Evolutionary conservation across 2,329 filamentous ascomycete genomes (phyloP).

Genomic region (Hypoxylon sp.): DNA sequence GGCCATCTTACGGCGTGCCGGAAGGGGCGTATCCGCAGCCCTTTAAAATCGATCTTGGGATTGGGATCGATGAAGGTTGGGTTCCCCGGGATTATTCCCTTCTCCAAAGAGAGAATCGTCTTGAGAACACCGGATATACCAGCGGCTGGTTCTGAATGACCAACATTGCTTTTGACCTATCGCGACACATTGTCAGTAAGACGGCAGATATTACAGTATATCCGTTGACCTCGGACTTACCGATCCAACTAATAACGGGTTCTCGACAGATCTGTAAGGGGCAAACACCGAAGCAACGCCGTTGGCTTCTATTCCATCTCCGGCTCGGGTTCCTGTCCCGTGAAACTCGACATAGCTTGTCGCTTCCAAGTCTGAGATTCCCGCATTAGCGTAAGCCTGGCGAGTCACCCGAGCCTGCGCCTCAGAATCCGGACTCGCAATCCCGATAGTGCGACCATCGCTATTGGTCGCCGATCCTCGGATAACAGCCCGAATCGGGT

Average conservation of each 20-base stretch:
- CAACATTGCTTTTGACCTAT: constrained; percentile 34
- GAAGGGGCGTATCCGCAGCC: constrained; percentile 23
- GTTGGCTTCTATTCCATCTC: constrained; percentile 49
- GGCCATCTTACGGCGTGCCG: constrained; percentile 37
- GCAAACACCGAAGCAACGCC: constrained; percentile 44
- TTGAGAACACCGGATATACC: constrained; percentile 45
- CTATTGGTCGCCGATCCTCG: constrained; percentile 46
- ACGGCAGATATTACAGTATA: not conserved
- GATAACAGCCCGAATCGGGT: constrained; percentile 49
- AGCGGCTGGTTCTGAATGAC: constrained; percentile 43
- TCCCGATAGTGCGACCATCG: constrained; percentile 50
- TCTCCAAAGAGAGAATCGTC: constrained; percentile 42
- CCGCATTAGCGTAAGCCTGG: constrained; percentile 43
- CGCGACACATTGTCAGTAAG: not conserved
- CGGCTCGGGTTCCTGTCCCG: constrained; percentile 52
- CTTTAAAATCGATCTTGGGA: constrained; percentile 11
- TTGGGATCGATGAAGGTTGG: constrained; percentile 34
- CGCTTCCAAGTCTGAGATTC: constrained; percentile 17
- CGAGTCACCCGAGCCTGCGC: constrained; percentile 47
- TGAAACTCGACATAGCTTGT: constrained; percentile 47
- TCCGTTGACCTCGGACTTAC: not conserved
- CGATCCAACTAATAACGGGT: constrained; percentile 38
- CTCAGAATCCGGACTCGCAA: constrained; percentile 51
- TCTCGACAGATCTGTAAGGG: not conserved
- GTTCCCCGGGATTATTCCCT: constrained; percentile 40